A percentile compares a stretch with the other conserved stretches of the same genome.
These are phyloP conservation scores for Gymnopilus junonius DNA, from an alignment of 768 basidiomycete genomes.

Conservation along the genomic window DNA sequence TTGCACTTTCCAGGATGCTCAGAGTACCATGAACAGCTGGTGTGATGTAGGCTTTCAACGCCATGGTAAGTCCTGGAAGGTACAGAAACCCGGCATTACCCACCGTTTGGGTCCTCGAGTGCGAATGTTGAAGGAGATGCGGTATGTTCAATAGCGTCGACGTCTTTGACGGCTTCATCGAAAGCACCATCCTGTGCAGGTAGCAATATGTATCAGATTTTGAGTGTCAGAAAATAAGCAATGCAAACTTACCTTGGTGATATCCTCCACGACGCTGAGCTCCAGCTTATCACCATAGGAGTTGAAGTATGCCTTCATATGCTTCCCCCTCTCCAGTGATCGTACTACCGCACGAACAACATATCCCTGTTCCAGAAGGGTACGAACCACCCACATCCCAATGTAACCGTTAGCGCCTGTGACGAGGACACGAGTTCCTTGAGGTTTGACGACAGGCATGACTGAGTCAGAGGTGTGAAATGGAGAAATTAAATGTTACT, in stretches of 20 bases:
- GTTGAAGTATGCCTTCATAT: conserved; percentile 57
- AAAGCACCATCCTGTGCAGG: conserved; percentile 69
- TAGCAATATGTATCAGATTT: background rate
- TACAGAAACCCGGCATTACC: background rate
- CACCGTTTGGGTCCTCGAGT: conserved; percentile 13
- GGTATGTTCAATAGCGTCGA: conserved; percentile 72
- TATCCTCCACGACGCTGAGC: conserved; percentile 72
- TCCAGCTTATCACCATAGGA: conserved; percentile 65
- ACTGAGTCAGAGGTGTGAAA: too few species aligned
- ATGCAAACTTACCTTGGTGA: conserved; percentile 40
- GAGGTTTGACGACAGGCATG: conserved; percentile 9
- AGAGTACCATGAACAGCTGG: conserved; percentile 79
- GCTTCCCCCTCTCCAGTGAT: conserved; percentile 56
- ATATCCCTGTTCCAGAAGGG: conserved; percentile 66
- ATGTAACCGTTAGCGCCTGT: conserved; percentile 66
- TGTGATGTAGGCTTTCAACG: conserved; percentile 54
- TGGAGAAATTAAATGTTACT: too few species aligned
- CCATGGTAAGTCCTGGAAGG: background rate
- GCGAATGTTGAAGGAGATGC: conserved; percentile 61
- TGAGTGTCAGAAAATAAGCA: background rate
- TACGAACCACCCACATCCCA: conserved; percentile 58
- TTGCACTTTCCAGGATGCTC: conserved; percentile 60
- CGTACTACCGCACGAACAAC: conserved; percentile 71
- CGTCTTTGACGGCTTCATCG: conserved; percentile 76
- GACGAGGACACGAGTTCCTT: conserved; percentile 42